Base-by-base conservation (phyloP, 2,329 filamentous ascomycete genomes). In the Cladosporium oxysporum region DNA sequence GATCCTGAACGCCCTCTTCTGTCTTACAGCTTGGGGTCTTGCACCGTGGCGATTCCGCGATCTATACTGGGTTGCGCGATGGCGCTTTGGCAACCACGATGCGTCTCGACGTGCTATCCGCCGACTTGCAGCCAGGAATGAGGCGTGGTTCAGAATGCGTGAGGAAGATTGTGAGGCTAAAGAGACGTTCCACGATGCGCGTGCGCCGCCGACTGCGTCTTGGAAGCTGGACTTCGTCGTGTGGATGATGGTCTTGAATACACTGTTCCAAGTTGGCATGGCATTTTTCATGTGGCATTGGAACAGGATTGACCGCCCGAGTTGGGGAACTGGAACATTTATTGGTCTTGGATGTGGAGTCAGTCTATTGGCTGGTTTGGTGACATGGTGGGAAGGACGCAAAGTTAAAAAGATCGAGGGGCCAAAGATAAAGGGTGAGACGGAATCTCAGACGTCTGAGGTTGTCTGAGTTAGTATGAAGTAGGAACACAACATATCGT, bases 1-100 rank as follows among this genome's bases (percentile, higher is more conserved):
- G 75, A 90, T 96, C 66, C 80, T 94, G 21, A 96, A 93, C 73
- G 90, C 85, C 0, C 85, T 96, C 1, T 96, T 96, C 83, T 95
- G 91, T 77, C 88, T 96, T 5, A 94, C 92, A 1, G 92, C 88
- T 1, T 93, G 94, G 70, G 91, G 91, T 0, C 83, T 93, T 7
- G 89, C 90, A 1, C 91, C 91, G 0, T 95, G 91, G 91, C 86
- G 92, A 33, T 90, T 93, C 71, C 84, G 91, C 33, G 91, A 95
- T 75, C 79, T 91, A 11, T 93, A 89, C 75, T 91, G 87, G 74
- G 81, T 92, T 49, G 76, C 90, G 57, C 83, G 84, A 72, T 93
- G 85, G 78, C 84, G 90, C 37, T 50, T 89, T 0, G 69, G 65
- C 26, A 47, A 28, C 11, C 83, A 90, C 1, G 83, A 88, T 60